Evolutionary conservation across 2,329 filamentous ascomycete species (phyloP).

Genomic region (Arthrinium puccinioides): DNA sequence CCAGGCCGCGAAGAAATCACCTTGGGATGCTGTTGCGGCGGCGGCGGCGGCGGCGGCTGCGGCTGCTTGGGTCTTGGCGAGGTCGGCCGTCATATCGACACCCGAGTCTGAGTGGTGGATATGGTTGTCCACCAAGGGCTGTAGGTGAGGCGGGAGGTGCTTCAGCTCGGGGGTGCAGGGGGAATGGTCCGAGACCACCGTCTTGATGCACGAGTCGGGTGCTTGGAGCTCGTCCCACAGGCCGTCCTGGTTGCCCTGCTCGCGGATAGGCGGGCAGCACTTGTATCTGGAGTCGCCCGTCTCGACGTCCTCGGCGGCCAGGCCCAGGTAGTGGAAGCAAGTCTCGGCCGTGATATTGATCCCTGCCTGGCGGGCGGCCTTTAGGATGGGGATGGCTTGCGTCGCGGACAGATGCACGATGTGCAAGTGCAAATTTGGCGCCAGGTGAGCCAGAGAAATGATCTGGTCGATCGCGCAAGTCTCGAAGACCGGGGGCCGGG

Average conservation of each 20-base stretch:
- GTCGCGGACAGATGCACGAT: conserved; percentile 91
- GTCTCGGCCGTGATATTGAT: conserved; percentile 90
- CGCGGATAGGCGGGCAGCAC: conserved; percentile 88
- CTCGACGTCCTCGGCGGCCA: conserved; percentile 74
- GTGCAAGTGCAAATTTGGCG: conserved; percentile 78
- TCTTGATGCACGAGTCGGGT: conserved; percentile 73
- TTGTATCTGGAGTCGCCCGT: conserved; percentile 89
- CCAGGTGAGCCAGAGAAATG: conserved; percentile 69
- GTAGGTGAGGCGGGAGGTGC: conserved; percentile 68
- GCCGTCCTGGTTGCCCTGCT: conserved; percentile 70
- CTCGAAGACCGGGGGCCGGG: conserved; percentile 82
- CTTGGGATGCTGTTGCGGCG: conserved; percentile 29
- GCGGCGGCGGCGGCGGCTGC: conserved; percentile 26
- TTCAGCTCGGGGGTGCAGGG: conserved; percentile 95
- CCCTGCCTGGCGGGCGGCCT: conserved; percentile 62
- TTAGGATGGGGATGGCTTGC: conserved; percentile 76
- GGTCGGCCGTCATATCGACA: conserved; percentile 36
- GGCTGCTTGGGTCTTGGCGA: conserved; percentile 25
- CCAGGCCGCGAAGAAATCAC: conserved; percentile 95
- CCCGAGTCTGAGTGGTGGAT: conserved; percentile 47
- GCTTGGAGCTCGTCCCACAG: conserved; percentile 77
- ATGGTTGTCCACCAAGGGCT: conserved; percentile 24
- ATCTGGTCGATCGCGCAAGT: conserved; percentile 87
- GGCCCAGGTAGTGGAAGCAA: conserved; percentile 88
- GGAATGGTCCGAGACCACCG: conserved; percentile 91